Percentiles rank a stretch among this genome's conserved stretches.
Conservation (phyloP, 2,329 filamentous ascomycete genomes). For the Claviceps sp. region DNA sequence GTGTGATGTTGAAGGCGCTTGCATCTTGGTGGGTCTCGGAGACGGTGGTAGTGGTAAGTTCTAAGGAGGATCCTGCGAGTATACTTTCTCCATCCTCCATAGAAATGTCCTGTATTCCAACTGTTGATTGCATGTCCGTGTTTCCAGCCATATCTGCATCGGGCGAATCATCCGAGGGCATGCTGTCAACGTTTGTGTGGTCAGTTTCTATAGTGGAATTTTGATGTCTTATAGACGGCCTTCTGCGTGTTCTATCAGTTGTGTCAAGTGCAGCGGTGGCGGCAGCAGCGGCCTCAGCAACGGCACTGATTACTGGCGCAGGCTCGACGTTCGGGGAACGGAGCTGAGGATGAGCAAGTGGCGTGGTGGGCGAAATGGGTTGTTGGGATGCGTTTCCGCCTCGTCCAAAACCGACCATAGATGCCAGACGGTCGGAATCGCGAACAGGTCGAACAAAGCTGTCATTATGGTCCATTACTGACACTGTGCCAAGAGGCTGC, state of each 20-base stretch:
- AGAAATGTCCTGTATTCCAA: conserved; percentile 70
- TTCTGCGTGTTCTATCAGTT: conserved; percentile 45
- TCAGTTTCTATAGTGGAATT: conserved; percentile 82
- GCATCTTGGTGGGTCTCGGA: conserved; percentile 70
- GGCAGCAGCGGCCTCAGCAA: conserved; percentile 30
- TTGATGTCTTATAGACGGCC: conserved; percentile 82
- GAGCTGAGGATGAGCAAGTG: conserved; percentile 52
- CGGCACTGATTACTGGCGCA: conserved; percentile 28
- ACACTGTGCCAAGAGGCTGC: conserved; percentile 55
- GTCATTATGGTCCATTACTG: conserved; percentile 55
- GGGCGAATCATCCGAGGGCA: conserved; percentile 62
- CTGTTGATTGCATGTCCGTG: conserved; percentile 64
- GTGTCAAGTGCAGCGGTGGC: conserved; percentile 27
- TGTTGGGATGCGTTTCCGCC: conserved; percentile 72
- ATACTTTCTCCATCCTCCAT: conserved; percentile 73
- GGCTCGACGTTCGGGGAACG: conserved; percentile 41
- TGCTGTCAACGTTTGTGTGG: conserved; percentile 73
- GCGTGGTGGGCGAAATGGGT: conserved; percentile 81
- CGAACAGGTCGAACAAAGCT: conserved; percentile 69
- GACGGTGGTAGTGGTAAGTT: conserved; percentile 62
- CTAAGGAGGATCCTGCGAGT: conserved; percentile 60
- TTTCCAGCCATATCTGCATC: conserved; percentile 70
- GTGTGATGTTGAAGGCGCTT: conserved; percentile 88
- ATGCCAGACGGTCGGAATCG: conserved; percentile 70
- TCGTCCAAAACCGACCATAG: conserved; percentile 60